phyloP scores from a whole-genome alignment of 2,329 filamentous ascomycete genomes.

The Stachybotrys chartarum region DNA sequence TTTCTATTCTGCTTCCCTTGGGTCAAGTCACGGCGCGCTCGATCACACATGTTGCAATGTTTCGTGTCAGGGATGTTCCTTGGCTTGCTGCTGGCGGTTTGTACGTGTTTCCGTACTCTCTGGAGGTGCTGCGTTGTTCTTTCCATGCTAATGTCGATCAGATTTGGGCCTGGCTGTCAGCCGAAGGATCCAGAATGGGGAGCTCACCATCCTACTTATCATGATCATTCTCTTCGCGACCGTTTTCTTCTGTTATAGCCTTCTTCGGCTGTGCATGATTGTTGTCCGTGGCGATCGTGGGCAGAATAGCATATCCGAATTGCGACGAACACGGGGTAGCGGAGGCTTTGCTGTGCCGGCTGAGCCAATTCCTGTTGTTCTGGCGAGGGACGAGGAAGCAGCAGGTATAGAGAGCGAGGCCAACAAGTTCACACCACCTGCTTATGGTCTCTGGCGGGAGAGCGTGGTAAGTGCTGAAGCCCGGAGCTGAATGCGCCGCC shows the following conservation, averaged over 20 bases:
- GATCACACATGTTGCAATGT: conserved; percentile 50
- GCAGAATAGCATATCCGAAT: conserved; percentile 9
- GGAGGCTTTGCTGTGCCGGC: conserved; percentile 64
- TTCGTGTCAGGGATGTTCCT: conserved; percentile 60
- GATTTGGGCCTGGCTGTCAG: conserved; percentile 68
- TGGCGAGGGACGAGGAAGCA: conserved; percentile 68
- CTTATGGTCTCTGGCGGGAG: conserved; percentile 78
- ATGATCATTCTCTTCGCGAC: conserved; percentile 67
- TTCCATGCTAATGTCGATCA: conserved; percentile 23
- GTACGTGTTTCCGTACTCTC: conserved; percentile 39
- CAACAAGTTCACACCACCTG: conserved; percentile 61
- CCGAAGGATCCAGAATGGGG: conserved; percentile 53
- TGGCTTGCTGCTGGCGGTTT: conserved; percentile 51
- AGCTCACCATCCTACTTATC: conserved; percentile 75
- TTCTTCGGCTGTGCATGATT: conserved; percentile 67
- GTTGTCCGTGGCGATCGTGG: conserved; percentile 40
- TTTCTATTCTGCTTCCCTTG: conserved; percentile 51
- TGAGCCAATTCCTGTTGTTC: conserved; percentile 68
- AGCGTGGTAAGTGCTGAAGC: conserved; percentile 58
- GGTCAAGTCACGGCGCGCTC: conserved; percentile 45
- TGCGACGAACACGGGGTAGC: conserved; percentile 41
- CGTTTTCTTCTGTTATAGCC: conserved; percentile 73
- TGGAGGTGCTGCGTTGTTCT: too few species aligned
- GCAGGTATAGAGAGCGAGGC: conserved; percentile 47
- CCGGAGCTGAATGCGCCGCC: not conserved